phyloP scores from a whole-genome alignment of 2,329 filamentous ascomycete genomes.

The Trichoderma koningiopsis region DNA sequence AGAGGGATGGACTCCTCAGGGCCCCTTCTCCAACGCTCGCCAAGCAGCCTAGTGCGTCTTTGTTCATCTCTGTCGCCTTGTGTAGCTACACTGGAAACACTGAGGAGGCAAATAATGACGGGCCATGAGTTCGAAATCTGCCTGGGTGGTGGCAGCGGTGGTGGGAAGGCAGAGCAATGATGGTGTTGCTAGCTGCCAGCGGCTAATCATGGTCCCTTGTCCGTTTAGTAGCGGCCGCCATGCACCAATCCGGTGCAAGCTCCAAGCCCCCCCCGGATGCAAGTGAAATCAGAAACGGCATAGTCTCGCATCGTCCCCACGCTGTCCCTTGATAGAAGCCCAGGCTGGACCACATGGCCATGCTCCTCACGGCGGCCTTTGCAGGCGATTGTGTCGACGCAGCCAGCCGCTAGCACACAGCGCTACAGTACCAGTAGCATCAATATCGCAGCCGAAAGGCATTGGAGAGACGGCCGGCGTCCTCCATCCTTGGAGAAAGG shows the following conservation, averaged over 20 bases:
- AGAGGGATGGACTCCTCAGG: slow-evolving; percentile 6
- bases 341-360: slow-evolving; percentile 23
- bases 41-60: not conserved
- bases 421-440: slow-evolving; percentile 1
- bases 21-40: not conserved
- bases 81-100: not conserved
- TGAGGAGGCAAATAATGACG: slow-evolving; percentile 21
- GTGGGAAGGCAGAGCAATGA: not conserved
- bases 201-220: slow-evolving; percentile 14
- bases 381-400: not conserved
- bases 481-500: slow-evolving; percentile 2
- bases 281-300: slow-evolving; percentile 23
- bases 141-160: not conserved
- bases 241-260: slow-evolving; percentile 22
- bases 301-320: slow-evolving; percentile 10
- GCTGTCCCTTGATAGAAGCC: slow-evolving; percentile 12
- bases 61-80: not conserved
- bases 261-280: slow-evolving; percentile 19
- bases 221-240: slow-evolving; percentile 5
- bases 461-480: not conserved
- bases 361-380: not conserved
- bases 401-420: not conserved
- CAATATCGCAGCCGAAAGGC: slow-evolving; percentile 16
- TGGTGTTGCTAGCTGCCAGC: slow-evolving; percentile 14
- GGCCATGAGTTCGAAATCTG: slow-evolving; percentile 3